Evolutionary conservation across 805 yeast genomes (phyloP).

Genomic region (Yarrowia sp.): DNA sequence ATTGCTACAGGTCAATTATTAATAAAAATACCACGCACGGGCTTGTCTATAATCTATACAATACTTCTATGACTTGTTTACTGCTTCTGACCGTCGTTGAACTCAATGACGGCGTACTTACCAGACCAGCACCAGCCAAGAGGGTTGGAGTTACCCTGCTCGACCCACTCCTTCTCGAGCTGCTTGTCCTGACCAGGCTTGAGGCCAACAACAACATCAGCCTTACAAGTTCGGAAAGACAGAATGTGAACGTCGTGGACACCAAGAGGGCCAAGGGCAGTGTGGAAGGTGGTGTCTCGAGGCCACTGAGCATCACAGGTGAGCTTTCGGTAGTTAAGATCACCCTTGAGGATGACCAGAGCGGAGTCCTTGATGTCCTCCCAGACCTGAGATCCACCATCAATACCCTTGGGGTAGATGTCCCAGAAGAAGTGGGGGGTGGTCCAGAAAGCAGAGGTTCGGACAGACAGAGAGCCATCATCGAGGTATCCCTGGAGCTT

Average conservation of each 20-base stretch:
- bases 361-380: conserved; percentile 57
- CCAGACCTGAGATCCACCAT: conserved; percentile 62
- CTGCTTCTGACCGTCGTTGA: conserved; percentile 42
- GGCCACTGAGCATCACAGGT: conserved; percentile 92
- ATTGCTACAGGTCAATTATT: too few relatives aligned
- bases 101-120: conserved; percentile 88
- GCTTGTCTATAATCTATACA: conserved; percentile 15
- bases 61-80: neutral
- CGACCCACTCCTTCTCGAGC: conserved; percentile 57
- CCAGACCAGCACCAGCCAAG: conserved; percentile 86
- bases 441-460: conserved; percentile 84
- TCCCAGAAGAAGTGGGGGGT: conserved; percentile 72
- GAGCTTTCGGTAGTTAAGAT: conserved; percentile 89
- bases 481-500: conserved; percentile 46
- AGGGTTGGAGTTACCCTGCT: conserved; percentile 59
- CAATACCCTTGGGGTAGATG: conserved; percentile 50
- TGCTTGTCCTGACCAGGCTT: conserved; percentile 66
- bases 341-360: conserved; percentile 86
- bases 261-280: conserved; percentile 69
- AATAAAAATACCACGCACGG: neutral
- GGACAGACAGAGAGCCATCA: conserved; percentile 50
- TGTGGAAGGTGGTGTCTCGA: conserved; percentile 66
- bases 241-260: conserved; percentile 60
- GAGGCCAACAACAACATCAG: conserved; percentile 91
- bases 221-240: conserved; percentile 89